phyloP scores from a whole-genome alignment of 169 alveolate species.

The Cytauxzoon felis region DNA sequence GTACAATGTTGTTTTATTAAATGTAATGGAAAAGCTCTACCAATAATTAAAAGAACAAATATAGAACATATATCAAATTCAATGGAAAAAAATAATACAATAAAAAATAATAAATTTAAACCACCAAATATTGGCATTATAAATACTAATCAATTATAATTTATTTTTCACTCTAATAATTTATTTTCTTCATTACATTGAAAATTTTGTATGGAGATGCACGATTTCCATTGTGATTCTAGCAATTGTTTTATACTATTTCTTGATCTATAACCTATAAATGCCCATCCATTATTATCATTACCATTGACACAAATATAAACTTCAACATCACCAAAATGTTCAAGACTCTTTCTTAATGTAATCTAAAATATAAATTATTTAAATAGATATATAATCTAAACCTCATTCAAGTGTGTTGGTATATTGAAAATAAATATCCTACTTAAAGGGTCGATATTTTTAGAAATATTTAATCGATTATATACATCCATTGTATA shows the following conservation, averaged over 20 bases:
- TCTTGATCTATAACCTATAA: constrained; percentile 67
- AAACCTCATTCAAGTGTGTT: constrained; percentile 31
- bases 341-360: constrained; percentile 51
- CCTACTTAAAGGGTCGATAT: constrained; percentile 13
- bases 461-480: too few species aligned
- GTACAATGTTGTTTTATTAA: constrained; percentile 60
- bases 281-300: constrained; percentile 76
- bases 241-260: constrained; percentile 58
- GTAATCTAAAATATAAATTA: constrained; percentile 6
- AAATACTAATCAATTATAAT: constrained; percentile 17
- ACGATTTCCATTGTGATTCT: too few species aligned
- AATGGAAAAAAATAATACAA: constrained; percentile 36
- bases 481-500: too few species aligned
- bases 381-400: not conserved
- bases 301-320: constrained; percentile 66
- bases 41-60: constrained; percentile 47
- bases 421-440: constrained; percentile 54
- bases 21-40: constrained; percentile 46
- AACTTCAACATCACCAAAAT: constrained; percentile 70
- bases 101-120: constrained; percentile 48
- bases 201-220: too few species aligned
- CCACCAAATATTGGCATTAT: constrained; percentile 53
- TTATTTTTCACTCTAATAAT: too few species aligned
- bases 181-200: too few species aligned
- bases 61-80: constrained; percentile 55